Base-by-base conservation (phyloP, 805 yeast genomes). In the Jamesozyma lodderae region DNA sequence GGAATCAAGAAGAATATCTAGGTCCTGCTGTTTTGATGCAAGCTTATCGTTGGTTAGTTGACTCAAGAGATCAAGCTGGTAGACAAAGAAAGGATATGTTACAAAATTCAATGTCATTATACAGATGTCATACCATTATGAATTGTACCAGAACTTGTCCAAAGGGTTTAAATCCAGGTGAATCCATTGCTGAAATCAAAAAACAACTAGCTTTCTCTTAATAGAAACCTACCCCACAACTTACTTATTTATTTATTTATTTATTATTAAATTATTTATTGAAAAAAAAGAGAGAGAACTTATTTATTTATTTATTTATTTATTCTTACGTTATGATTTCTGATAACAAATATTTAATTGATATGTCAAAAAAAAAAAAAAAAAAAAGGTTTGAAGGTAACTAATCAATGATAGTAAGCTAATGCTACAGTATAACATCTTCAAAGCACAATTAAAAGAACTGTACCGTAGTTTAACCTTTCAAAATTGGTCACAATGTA, bases 1-100 rank as follows among this genome's bases (percentile, higher is more conserved):
- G 98, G 98, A 92, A 92, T 70, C 95, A 86, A 70, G 95, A 88
- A 68, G 94, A 92, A 72, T 92, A 92, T 68, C 71, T 92, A 54
- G 98, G 98, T 41, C 98, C 98, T 19, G 98, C 98, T 22, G 97
- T 92, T 39, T 75, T 92, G 64, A 84, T 92, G 96, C 98, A 92
- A 73, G 96, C 97, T 40, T 92, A 79, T 75, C 81, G 98, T 72
- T 92, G 98, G 98, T 79, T 92, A 73, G 77, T 87, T 45, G 98
- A 92, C 67, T 81, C 95, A 31, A 81, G 98, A 72, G 98, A 92
- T 68, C 81, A 86, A 65, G 96, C 96, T 39, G 72, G 85, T 31
- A 69, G 65, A 45, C 55, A 70, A 51, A 86, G 98, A 74, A 83
- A 77, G 62, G 83, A 78, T 57, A 80, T 82, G 85, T 74, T 92